These are phyloP conservation scores for Lactarius sp. DNA, from an alignment of 768 basidiomycete species.

Conservation along the genomic window DNA sequence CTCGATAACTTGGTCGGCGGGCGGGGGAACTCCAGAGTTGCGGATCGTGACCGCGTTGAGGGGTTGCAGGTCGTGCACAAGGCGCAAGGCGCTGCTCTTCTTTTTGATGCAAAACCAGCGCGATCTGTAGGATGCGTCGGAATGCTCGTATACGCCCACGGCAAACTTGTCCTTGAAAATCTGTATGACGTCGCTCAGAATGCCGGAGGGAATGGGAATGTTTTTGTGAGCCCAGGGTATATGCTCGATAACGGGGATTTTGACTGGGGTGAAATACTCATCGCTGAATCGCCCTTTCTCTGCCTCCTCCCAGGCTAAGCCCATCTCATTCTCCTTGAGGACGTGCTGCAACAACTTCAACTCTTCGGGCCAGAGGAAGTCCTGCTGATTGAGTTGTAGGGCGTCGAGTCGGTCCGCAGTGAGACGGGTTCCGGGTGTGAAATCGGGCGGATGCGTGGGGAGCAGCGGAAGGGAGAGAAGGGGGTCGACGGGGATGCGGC, in stretches of 20 bases:
- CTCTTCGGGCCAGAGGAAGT: slow-evolving; percentile 30
- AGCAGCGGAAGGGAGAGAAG: neutral
- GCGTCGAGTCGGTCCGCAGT: neutral
- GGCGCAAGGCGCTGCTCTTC: slow-evolving; percentile 14
- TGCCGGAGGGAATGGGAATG: slow-evolving; percentile 23
- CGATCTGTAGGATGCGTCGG: no score
- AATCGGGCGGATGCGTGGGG: neutral
- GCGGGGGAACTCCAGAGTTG: slow-evolving; percentile 25
- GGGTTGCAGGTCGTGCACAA: slow-evolving; percentile 28
- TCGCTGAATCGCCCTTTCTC: no score
- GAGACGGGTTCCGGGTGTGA: neutral
- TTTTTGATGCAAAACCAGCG: neutral
- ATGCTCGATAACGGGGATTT: slow-evolving; percentile 33
- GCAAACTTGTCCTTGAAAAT: no score
- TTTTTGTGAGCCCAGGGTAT: slow-evolving; percentile 24
- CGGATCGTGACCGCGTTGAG: slow-evolving; percentile 21
- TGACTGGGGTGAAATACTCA: no score
- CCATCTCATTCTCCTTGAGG: slow-evolving; percentile 30
- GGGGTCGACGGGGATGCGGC: neutral
- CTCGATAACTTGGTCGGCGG: no score
- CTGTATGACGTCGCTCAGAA: slow-evolving; percentile 23
- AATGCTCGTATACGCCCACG: no score
- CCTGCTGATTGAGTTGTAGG: neutral
- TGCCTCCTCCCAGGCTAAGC: no score
- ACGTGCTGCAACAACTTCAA: slow-evolving; percentile 24